Base-by-base conservation (phyloP, 192 early-diverging fungal species). In the Rhizophagus sp. region DNA sequence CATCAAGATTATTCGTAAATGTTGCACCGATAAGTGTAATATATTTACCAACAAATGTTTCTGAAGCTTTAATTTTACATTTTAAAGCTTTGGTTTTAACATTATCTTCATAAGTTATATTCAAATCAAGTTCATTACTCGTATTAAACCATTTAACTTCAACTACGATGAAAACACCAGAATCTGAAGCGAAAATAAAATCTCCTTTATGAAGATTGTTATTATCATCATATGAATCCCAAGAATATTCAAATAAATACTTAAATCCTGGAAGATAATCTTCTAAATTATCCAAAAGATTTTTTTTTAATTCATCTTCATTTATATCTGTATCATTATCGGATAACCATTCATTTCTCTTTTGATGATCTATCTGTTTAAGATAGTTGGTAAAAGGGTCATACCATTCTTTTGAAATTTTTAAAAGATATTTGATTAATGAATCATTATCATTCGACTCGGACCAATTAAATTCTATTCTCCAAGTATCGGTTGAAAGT, bases 161-260 rank as follows among this genome's bases (percentile, higher is more conserved):
- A 70, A 70, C 39, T 0, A 70, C 68, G 11, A 33, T n/a, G 15
- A 70, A 70, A n/a, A 70, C 19, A 41, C 68, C 68, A 70, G 2
- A 39, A 70, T 70, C 39, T 39, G 68, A 70, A n/a, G 68, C 68
- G 17, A 70, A 47, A 3, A 70, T 70, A n/a, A 70, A 44, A 70
- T 70, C 68, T 34, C 68, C 68, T 41, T 70, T 19, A 70, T 39
- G 19, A 70, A 3, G 41, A n/a, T 41, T 33, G 10, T 4, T n/a
- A 22, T 41, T 17, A 2, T 44, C 39, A 70, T 39, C 33, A 41
- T 22, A 0, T 39, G 11, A 19, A 10, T 44, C 3, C 39, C 68
- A 70, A n/a, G 33, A 33, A 44, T n/a, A 41, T 39, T 22, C 22
- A 70, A 39, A 70, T 39, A 70, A 10, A 70, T 70, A 70, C 47